Percentiles rank a stretch among this genome's conserved stretches.
Evolutionary conservation across 257 asterid genomes (phyloP).

Genomic region (Anisodus acutangulus): DNA sequence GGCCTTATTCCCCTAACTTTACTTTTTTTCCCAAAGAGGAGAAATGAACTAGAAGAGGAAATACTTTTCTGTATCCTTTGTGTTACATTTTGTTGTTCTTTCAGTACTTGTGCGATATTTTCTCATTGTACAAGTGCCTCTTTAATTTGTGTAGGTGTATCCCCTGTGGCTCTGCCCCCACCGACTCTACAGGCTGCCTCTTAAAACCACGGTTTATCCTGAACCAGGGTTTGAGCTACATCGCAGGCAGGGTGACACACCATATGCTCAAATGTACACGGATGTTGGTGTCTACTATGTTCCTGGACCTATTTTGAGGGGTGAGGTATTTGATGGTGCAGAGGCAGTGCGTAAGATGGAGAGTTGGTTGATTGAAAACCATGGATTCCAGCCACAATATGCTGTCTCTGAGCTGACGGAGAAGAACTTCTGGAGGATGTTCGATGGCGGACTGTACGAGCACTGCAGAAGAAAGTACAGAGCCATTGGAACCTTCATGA

Average conservation of each 20-base stretch:
- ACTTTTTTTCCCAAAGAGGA: neutral
- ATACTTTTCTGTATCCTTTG: neutral
- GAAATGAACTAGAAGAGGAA: neutral
- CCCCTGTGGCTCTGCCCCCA: constrained; percentile 99
- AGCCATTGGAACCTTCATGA: constrained; percentile 94
- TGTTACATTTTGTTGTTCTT: neutral
- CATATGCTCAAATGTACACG: constrained; percentile 87
- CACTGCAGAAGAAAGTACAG: constrained; percentile 76
- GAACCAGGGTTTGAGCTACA: constrained; percentile 93
- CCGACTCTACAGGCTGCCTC: constrained; percentile 75
- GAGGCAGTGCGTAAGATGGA: constrained; percentile 81
- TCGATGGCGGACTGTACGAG: constrained; percentile 88
- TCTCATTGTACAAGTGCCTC: neutral
- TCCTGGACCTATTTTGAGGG: constrained; percentile 92
- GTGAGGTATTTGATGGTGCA: constrained; percentile 85
- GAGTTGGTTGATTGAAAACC: constrained; percentile 89
- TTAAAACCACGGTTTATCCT: constrained; percentile 86
- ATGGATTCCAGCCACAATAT: constrained; percentile 94
- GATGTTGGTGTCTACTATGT: constrained; percentile 94
- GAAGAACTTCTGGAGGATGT: constrained; percentile 98
- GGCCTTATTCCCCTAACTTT: neutral
- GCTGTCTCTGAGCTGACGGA: constrained; percentile 89
- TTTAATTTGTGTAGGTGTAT: constrained; percentile 59
- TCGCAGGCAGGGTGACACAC: constrained; percentile 85
- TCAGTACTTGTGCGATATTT: neutral